Conservation (phyloP, 73 alveolate species). For the Tetrahymena elliotti region DNA sequence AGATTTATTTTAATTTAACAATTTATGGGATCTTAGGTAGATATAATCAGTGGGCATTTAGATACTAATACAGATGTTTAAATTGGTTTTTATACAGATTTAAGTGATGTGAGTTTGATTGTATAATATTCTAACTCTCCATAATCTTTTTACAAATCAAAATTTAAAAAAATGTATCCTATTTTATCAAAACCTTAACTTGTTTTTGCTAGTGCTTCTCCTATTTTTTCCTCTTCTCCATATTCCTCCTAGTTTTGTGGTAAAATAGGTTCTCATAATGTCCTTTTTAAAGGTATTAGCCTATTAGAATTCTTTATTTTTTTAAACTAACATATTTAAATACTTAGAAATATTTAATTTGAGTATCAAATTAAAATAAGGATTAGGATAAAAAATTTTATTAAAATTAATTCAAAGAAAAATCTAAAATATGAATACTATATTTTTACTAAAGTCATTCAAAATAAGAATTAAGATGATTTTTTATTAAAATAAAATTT, state of each 20-base stretch:
- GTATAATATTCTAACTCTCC: neutral
- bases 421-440: no score
- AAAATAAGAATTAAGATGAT: neutral
- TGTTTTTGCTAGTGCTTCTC: neutral
- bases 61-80: neutral
- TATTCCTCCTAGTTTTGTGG: neutral
- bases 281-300: neutral
- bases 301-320: no score
- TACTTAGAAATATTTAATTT: no score
- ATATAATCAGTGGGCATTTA: neutral
- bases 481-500: neutral
- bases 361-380: no score
- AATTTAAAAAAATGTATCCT: neutral
- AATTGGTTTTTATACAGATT: neutral
- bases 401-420: no score
- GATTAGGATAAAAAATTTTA: no score
- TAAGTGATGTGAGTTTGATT: neutral
- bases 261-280: neutral
- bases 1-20: neutral
- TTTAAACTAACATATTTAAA: no score
- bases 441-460: neutral
- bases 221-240: neutral
- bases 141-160: neutral
- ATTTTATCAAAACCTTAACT: neutral
- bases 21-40: neutral